Percentiles rank a stretch among this genome's conserved stretches.
phyloP scores from a whole-genome alignment of 1,284 basidiomycete species.

The Fomitiporia mediterranea region DNA sequence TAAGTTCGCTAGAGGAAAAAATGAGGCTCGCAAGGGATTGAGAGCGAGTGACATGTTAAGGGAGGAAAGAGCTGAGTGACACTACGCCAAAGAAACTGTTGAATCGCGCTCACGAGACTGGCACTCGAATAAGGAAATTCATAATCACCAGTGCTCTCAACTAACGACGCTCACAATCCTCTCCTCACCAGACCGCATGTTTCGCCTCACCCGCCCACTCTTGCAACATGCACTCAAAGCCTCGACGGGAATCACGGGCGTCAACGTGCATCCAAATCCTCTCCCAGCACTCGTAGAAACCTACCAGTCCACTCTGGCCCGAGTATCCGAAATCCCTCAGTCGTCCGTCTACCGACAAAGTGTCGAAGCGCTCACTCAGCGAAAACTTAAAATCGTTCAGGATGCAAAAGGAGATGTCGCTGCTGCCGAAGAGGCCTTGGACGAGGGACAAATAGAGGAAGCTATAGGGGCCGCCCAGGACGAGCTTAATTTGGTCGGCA shows the following conservation, averaged over 20 bases:
- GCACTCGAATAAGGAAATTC: neutral
- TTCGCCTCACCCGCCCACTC: slow-evolving; percentile 73
- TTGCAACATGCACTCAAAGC: slow-evolving; percentile 61
- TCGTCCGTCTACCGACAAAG: slow-evolving; percentile 90
- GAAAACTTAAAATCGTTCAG: slow-evolving; percentile 75
- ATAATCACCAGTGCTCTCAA: neutral
- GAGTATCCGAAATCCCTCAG: slow-evolving; percentile 69
- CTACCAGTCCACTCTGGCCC: slow-evolving; percentile 76
- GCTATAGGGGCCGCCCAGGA: slow-evolving; percentile 79
- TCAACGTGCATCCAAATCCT: slow-evolving; percentile 72
- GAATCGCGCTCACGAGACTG: neutral
- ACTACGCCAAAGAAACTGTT: neutral
- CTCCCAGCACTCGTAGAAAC: slow-evolving; percentile 72
- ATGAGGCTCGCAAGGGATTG: slow-evolving; percentile 8
- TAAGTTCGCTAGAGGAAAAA: slow-evolving; percentile 12
- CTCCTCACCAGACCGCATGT: slow-evolving; percentile 44
- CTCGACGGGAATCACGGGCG: slow-evolving; percentile 77
- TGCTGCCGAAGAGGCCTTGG: slow-evolving; percentile 66
- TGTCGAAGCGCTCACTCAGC: slow-evolving; percentile 81
- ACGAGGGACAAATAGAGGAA: slow-evolving; percentile 81
- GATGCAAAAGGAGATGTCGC: slow-evolving; percentile 60
- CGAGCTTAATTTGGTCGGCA: slow-evolving; percentile 73
- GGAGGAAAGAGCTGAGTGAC: neutral
- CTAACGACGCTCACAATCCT: slow-evolving; percentile 1
- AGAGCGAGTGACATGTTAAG: slow-evolving; percentile 16